phyloP scores from a whole-genome alignment of 257 asterid genomes.

The Jacaranda copaia region DNA sequence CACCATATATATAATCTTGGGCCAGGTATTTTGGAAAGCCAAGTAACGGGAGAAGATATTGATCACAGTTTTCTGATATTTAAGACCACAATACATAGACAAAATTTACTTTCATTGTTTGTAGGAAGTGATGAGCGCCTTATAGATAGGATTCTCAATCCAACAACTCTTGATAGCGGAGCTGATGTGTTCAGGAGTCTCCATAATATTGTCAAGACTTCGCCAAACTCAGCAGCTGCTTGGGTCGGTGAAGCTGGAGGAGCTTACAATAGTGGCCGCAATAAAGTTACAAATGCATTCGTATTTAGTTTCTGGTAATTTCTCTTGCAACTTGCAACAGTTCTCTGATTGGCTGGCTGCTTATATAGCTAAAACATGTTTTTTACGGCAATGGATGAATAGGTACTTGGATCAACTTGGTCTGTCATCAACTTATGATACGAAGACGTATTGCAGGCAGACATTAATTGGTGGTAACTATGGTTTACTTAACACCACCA shows the following conservation, averaged over 20 bases:
- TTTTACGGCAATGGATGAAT: slow-evolving; percentile 18
- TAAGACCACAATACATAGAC: neutral
- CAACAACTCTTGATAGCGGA: slow-evolving; percentile 65
- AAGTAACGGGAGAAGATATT: neutral
- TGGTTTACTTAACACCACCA: slow-evolving; percentile 77
- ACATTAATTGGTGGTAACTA: slow-evolving; percentile 87
- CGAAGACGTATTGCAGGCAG: slow-evolving; percentile 84
- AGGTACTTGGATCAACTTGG: slow-evolving; percentile 95
- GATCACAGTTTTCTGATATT: neutral
- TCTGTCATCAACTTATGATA: slow-evolving; percentile 61
- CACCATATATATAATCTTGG: slow-evolving; percentile 52
- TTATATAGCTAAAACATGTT: neutral
- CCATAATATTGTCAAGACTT: slow-evolving; percentile 43
- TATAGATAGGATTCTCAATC: slow-evolving; percentile 65
- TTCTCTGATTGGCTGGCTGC: neutral
- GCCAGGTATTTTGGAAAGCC: slow-evolving; percentile 37
- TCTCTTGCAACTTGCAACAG: neutral
- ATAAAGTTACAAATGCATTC: slow-evolving; percentile 72
- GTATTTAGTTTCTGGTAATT: slow-evolving; percentile 80
- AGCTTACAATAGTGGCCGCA: slow-evolving; percentile 76
- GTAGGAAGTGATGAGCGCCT: slow-evolving; percentile 71
- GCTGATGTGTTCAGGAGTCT: slow-evolving; percentile 52
- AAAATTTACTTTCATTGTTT: neutral
- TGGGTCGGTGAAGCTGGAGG: slow-evolving; percentile 96
- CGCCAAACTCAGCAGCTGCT: slow-evolving; percentile 55